These are phyloP conservation scores for Trichophyton rubrum DNA, from an alignment of 2,329 filamentous ascomycete genomes.

Conservation along the genomic window DNA sequence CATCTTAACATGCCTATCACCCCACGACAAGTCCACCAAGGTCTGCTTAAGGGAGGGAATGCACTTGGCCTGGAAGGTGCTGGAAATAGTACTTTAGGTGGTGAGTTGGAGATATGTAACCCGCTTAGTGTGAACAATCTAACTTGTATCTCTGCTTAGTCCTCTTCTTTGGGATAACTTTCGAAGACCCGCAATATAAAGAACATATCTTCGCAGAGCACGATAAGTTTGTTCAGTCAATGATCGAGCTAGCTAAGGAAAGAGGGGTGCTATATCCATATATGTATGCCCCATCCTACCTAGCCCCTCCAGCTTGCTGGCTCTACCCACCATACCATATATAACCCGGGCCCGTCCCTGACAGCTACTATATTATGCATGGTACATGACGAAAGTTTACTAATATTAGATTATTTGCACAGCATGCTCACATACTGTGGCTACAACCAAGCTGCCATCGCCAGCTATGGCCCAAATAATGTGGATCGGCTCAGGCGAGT, in stretches of 20 bases:
- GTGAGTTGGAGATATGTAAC: conserved; percentile 1
- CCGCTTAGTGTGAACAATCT: not conserved
- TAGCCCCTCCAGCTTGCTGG: not conserved
- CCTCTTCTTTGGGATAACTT: conserved; percentile 7
- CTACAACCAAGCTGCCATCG: conserved; percentile 7
- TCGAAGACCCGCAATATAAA: not conserved
- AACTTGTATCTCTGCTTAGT: not conserved
- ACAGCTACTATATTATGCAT: not conserved
- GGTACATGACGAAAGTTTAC: not conserved
- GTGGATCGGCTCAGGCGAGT: conserved; percentile 5
- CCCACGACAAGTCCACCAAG: conserved; percentile 4
- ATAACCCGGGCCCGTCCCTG: not conserved
- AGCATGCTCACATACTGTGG: conserved; percentile 7
- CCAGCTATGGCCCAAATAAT: conserved; percentile 8
- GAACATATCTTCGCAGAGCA: conserved; percentile 1
- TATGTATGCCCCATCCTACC: not conserved
- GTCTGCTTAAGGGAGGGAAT: conserved; percentile 7
- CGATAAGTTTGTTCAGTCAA: conserved; percentile 6
- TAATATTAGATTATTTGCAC: not conserved
- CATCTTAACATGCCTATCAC: conserved; percentile 9
- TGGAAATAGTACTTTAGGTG: not conserved
- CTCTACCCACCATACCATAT: not conserved
- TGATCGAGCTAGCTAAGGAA: conserved; percentile 3
- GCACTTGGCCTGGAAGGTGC: conserved; percentile 5
- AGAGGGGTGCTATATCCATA: conserved; percentile 2